phyloP scores from a whole-genome alignment of 2,329 filamentous ascomycete species.

The Onygenales sp. region DNA sequence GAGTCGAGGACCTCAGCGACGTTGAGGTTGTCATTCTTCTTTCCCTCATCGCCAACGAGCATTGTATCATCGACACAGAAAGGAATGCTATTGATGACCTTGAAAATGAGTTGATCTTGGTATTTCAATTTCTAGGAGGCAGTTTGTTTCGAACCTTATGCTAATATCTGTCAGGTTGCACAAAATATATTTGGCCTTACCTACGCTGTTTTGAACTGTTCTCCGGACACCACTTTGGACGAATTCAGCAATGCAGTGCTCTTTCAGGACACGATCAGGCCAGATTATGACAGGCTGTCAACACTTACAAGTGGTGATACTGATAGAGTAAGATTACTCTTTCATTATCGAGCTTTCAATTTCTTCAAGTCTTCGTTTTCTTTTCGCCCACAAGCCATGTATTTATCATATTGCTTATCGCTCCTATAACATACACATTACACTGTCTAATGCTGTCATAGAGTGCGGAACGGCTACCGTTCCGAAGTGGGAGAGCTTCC shows the following conservation, averaged over 20 bases:
- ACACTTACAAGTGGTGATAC: constrained; percentile 13
- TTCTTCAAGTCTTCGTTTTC: not conserved
- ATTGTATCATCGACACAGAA: constrained; percentile 77
- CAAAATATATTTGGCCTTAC: constrained; percentile 63
- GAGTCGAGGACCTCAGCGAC: constrained; percentile 72
- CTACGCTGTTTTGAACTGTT: constrained; percentile 63
- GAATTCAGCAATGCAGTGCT: constrained; percentile 69
- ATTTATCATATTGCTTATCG: not conserved
- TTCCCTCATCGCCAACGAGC: constrained; percentile 69
- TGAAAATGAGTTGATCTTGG: constrained; percentile 63
- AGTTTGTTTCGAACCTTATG: not conserved
- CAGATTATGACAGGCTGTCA: constrained; percentile 10
- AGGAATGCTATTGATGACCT: constrained; percentile 54
- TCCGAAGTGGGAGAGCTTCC: constrained; percentile 10
- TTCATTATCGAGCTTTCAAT: not conserved
- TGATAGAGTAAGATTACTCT: constrained; percentile 12
- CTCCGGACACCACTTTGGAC: constrained; percentile 63
- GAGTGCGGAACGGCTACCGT: constrained; percentile 12
- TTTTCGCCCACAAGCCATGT: not conserved
- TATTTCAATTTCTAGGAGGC: constrained; percentile 25
- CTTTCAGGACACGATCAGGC: constrained; percentile 22
- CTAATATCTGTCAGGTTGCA: constrained; percentile 45
- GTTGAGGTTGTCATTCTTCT: constrained; percentile 79
- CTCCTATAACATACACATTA: not conserved
- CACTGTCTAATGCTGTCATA: not conserved